phyloP scores from a whole-genome alignment of 176 grass and related monocot species.

The Carex parvula region DNA sequence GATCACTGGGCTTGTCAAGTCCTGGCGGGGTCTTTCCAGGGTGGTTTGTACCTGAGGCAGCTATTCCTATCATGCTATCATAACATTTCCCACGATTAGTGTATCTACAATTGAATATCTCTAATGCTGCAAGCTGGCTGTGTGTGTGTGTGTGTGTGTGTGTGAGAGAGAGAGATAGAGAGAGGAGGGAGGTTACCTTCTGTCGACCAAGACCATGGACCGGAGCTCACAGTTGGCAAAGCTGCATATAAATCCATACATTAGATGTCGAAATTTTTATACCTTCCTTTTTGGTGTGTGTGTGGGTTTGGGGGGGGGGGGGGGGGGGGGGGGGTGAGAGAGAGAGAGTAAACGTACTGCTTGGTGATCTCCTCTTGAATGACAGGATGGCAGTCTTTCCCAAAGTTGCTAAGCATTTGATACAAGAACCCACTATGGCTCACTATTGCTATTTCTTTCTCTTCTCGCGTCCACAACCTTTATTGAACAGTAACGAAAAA shows the following conservation, averaged over 20 bases:
- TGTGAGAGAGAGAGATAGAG: neutral
- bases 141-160: neutral
- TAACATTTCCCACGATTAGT: neutral
- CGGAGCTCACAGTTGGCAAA: conserved; percentile 86
- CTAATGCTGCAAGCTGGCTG: neutral
- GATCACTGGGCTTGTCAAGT: conserved; percentile 47
- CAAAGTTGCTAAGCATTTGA: conserved; percentile 58
- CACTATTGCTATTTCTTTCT: conserved; percentile 79
- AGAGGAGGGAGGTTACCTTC: conserved; percentile 35
- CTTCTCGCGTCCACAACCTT: conserved; percentile 92
- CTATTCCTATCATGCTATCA: conserved; percentile 49
- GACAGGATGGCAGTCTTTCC: conserved; percentile 58
- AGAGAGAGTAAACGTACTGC: conserved; percentile 34
- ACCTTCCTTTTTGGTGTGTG: neutral
- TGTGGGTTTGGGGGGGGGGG: neutral
- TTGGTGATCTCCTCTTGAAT: conserved; percentile 52
- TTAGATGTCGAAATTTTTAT: conserved; percentile 14
- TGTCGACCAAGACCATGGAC: conserved; percentile 71
- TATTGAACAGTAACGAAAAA: conserved; percentile 27
- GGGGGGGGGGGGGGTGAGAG: neutral
- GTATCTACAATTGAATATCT: neutral
- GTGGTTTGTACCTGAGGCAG: conserved; percentile 38
- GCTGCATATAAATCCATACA: conserved; percentile 33
- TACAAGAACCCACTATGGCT: conserved; percentile 72
- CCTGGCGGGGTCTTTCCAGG: conserved; percentile 49